Conservation (phyloP, 192 early-diverging fungal genomes). For the Backusella psychrophila region DNA sequence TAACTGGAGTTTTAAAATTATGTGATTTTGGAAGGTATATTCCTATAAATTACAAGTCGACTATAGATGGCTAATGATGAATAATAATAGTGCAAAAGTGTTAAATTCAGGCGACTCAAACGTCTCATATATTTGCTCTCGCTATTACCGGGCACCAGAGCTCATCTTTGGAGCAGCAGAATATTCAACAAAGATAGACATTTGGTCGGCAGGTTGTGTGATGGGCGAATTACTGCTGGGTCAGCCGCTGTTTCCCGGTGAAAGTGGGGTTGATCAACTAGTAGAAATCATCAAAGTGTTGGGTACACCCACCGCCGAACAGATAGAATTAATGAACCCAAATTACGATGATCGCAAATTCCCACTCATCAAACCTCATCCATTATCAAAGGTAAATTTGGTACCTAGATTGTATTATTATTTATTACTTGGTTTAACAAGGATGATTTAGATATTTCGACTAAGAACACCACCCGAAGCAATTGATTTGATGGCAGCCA, state of each 20-base stretch:
- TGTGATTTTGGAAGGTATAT: slow-evolving; percentile 91
- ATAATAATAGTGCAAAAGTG: slow-evolving; percentile 77
- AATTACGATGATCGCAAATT: slow-evolving; percentile 99
- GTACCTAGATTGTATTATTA: not conserved
- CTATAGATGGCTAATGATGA: not conserved
- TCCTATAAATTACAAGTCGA: not conserved
- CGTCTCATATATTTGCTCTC: slow-evolving; percentile 97
- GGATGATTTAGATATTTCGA: slow-evolving; percentile 69
- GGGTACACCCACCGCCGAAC: slow-evolving; percentile 93
- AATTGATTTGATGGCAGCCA: slow-evolving; percentile 78
- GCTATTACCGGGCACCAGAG: slow-evolving; percentile 97
- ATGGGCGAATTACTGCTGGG: slow-evolving; percentile 95
- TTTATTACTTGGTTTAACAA: no score
- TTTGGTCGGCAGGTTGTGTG: slow-evolving; percentile 96
- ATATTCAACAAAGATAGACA: slow-evolving; percentile 87
- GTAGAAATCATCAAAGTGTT: slow-evolving; percentile 99
- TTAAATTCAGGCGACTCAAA: slow-evolving; percentile 95
- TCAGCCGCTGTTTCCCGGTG: slow-evolving; percentile 92
- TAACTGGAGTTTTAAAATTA: slow-evolving; percentile 90
- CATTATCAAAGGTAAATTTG: slow-evolving; percentile 72
- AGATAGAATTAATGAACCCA: slow-evolving; percentile 97
- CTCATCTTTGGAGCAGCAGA: slow-evolving; percentile 95
- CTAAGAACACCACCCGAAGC: slow-evolving; percentile 82
- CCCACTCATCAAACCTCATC: slow-evolving; percentile 93
- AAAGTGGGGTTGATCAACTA: slow-evolving; percentile 96